Percentiles rank a stretch among this genome's conserved stretches.
Evolutionary conservation across 2,329 filamentous ascomycete species (phyloP).

Genomic region (Chaetoscypha palmicola): DNA sequence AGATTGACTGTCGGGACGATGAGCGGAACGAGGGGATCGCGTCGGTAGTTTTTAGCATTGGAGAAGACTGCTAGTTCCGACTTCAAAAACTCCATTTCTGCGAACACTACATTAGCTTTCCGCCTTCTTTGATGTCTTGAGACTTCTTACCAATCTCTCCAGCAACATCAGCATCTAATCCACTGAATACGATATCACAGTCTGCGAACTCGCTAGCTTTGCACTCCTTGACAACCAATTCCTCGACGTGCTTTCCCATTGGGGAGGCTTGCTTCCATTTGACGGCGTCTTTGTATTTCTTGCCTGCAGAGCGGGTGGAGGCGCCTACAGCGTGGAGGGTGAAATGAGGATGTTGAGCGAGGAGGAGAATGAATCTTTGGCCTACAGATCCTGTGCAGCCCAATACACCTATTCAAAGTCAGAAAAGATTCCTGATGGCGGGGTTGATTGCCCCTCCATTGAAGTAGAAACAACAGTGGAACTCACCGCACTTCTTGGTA

Average conservation of each 20-base stretch:
- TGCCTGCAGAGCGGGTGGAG: conserved; percentile 80
- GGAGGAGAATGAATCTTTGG: conserved; percentile 88
- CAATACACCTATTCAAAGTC: conserved; percentile 54
- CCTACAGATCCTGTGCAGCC: conserved; percentile 92
- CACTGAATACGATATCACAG: conserved; percentile 90
- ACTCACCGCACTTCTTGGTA: conserved; percentile 5
- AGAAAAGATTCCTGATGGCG: background rate
- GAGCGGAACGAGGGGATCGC: conserved; percentile 81
- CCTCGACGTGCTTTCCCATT: conserved; percentile 68
- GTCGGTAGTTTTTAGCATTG: conserved; percentile 96
- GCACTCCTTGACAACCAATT: conserved; percentile 81
- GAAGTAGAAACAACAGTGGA: too few species aligned
- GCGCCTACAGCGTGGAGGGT: conserved; percentile 84
- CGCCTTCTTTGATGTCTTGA: too few species aligned
- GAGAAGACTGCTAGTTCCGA: conserved; percentile 89
- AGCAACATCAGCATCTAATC: conserved; percentile 86
- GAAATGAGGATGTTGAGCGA: conserved; percentile 81
- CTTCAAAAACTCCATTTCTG: conserved; percentile 85
- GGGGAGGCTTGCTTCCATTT: conserved; percentile 87
- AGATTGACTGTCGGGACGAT: conserved; percentile 95
- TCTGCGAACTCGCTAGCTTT: conserved; percentile 74
- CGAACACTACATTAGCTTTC: conserved; percentile 6
- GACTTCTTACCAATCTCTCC: conserved; percentile 83
- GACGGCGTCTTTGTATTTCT: conserved; percentile 90
- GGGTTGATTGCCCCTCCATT: background rate